Evolutionary conservation across 2,329 filamentous ascomycete species (phyloP), one percentile per base, ranked within the genome.

Genomic region (Penicillium concentricum): DNA sequence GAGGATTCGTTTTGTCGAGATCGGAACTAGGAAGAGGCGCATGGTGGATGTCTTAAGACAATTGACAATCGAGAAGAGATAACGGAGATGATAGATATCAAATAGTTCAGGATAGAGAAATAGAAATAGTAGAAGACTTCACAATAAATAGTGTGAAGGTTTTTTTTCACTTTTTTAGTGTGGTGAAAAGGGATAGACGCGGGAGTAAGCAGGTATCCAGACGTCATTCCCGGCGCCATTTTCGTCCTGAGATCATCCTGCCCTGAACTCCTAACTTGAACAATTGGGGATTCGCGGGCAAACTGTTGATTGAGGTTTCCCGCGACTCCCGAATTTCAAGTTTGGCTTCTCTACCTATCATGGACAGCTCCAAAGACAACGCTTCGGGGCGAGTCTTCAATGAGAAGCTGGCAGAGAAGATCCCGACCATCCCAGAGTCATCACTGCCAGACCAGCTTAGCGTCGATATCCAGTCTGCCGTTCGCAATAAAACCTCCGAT

Each of bases 21-120:
- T 88, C 61, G 94, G 94, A 56, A 99, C 84, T 62, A 99, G 87
- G 78, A 92, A 96, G 75, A 99, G 84, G 73, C 92, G 90, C 94
- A 99, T 97, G 59, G 51, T 38, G 42, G n/a, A 34, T 35, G 15
- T 28, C 30, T 24, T 13, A 32, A 22, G 37, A 51, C 18, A 38
- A 20, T 38, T 13, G 28, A 28, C 20, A 30, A 54, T 54, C 7
- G 50, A 47, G 2, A 35, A 24, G 4, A 8, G 30, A 32, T 5
- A 13, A 13, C 12, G 30, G 30, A 12, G 30, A 32, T 30, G 16
- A 38, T 35, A 22, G 12, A 50, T 42, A 37, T 35, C n/a, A 20
- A 43, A 28, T 13, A 0, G 3, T 5, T 20, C 28, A 12, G 2
- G 10, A 24, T 20, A 26, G 38, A 26, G 24, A 37, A 49, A 43